A percentile compares a stretch with the other conserved stretches of the same genome.
Conservation (phyloP, 2,329 filamentous ascomycete genomes). For the Emmonsiellopsis sp. region DNA sequence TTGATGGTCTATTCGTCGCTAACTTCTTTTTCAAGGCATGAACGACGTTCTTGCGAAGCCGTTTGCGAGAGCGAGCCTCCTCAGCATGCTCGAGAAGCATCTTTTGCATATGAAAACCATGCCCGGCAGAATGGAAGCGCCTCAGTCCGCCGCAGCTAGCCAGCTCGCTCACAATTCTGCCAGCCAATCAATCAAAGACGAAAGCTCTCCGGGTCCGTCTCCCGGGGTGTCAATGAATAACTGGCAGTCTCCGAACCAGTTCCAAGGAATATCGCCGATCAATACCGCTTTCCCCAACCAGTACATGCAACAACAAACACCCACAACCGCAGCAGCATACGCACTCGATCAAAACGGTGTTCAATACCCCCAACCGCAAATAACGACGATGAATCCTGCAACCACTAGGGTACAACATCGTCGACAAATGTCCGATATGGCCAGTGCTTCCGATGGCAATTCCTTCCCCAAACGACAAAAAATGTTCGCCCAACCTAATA, state of each 20-base stretch:
- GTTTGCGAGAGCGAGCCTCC: conserved; percentile 81
- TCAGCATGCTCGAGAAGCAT: conserved; percentile 80
- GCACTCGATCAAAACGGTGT: conserved; percentile 13
- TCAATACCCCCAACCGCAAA: conserved; percentile 11
- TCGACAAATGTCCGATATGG: conserved; percentile 53
- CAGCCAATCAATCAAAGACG: conserved; percentile 51
- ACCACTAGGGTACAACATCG: conserved; percentile 33
- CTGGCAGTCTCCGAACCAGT: conserved; percentile 55
- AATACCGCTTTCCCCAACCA: conserved; percentile 38
- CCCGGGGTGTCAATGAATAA: conserved; percentile 50
- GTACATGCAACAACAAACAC: conserved; percentile 24
- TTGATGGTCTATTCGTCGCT: not conserved
- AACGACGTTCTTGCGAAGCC: conserved; percentile 95
- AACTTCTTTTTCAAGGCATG: conserved; percentile 57
- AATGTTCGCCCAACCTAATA: conserved; percentile 37
- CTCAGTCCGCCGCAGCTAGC: conserved; percentile 30
- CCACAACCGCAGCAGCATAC: conserved; percentile 5
- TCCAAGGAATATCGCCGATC: conserved; percentile 50
- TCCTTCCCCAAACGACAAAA: conserved; percentile 51
- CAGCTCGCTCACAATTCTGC: conserved; percentile 43
- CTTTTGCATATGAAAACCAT: conserved; percentile 72
- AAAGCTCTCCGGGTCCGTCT: conserved; percentile 54
- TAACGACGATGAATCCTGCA: conserved; percentile 18
- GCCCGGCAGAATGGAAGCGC: conserved; percentile 46
- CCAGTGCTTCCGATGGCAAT: conserved; percentile 44